Conservation (phyloP, 768 basidiomycete genomes). For the Tricholoma sp. region DNA sequence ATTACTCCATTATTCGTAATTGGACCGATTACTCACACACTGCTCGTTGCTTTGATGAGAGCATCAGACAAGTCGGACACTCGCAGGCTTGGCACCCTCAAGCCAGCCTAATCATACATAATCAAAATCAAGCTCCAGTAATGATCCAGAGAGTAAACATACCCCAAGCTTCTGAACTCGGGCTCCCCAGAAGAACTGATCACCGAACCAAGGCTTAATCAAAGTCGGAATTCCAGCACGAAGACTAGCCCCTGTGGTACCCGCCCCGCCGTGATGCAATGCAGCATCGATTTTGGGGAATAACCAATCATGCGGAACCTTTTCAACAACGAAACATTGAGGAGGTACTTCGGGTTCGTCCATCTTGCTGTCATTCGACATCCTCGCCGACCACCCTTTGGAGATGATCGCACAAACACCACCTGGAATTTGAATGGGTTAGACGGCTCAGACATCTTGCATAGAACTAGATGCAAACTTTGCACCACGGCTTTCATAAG, state of each 20-base stretch:
- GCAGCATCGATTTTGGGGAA: constrained; percentile 58
- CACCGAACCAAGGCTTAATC: constrained; percentile 70
- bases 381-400: constrained; percentile 62
- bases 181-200: constrained; percentile 62
- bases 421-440: constrained; percentile 25
- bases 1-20: background rate
- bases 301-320: constrained; percentile 65
- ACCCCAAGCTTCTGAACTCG: constrained; percentile 61
- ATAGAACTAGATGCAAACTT: constrained; percentile 31
- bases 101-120: constrained; percentile 34
- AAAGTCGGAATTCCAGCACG: constrained; percentile 61
- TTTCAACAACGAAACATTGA: constrained; percentile 53
- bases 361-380: constrained; percentile 36
- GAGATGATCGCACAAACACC: constrained; percentile 63
- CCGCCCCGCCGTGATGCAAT: constrained; percentile 66
- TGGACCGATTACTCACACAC: constrained; percentile 31
- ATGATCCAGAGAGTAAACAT: constrained; percentile 14
- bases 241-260: constrained; percentile 64
- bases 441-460: background rate
- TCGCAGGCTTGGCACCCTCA: constrained; percentile 43
- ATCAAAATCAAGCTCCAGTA: background rate
- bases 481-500: constrained; percentile 58
- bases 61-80: constrained; percentile 48
- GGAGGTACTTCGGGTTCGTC: constrained; percentile 43
- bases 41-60: constrained; percentile 48